Conservation (phyloP, 345 rosid species). For the Iberis pinnata region DNA sequence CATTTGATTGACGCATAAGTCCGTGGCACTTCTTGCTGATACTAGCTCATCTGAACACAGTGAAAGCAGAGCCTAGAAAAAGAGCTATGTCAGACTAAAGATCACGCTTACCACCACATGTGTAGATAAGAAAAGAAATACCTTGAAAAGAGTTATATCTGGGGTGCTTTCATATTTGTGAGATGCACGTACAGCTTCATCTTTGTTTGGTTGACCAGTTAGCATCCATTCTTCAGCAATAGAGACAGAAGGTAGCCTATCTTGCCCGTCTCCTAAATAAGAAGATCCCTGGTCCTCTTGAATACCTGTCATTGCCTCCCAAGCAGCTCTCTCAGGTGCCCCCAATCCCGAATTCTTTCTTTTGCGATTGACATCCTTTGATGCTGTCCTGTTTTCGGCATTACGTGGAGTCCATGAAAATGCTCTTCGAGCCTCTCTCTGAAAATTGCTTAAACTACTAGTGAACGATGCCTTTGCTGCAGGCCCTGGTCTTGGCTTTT, state of each 20-base stretch:
- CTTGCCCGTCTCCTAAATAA: conserved; percentile 65
- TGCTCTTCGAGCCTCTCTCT: conserved; percentile 92
- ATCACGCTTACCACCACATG: not conserved
- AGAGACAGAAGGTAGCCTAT: conserved; percentile 78
- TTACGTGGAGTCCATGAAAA: conserved; percentile 96
- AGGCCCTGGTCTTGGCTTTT: conserved; percentile 51
- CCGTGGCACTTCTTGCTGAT: conserved; percentile 80
- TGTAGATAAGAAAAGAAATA: conserved; percentile 28
- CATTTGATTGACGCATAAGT: conserved; percentile 80
- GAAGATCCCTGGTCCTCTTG: conserved; percentile 66
- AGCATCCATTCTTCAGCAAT: conserved; percentile 96
- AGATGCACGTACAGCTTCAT: conserved; percentile 71
- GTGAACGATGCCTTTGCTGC: conserved; percentile 62
- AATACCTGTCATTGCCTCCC: conserved; percentile 98
- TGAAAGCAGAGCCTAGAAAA: conserved; percentile 75
- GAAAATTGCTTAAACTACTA: conserved; percentile 82
- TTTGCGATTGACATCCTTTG: conserved; percentile 78
- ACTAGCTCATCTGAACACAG: conserved; percentile 80
- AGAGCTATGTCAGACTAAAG: conserved; percentile 22
- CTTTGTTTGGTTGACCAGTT: conserved; percentile 68
- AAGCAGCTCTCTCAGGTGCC: conserved; percentile 76
- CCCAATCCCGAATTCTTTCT: conserved; percentile 79
- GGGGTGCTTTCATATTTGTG: conserved; percentile 93
- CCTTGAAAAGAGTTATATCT: conserved; percentile 89
- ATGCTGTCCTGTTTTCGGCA: conserved; percentile 58